These are phyloP conservation scores for Cyberlindnera sargentensis DNA, from an alignment of 805 yeast genomes.

Conservation along the genomic window DNA sequence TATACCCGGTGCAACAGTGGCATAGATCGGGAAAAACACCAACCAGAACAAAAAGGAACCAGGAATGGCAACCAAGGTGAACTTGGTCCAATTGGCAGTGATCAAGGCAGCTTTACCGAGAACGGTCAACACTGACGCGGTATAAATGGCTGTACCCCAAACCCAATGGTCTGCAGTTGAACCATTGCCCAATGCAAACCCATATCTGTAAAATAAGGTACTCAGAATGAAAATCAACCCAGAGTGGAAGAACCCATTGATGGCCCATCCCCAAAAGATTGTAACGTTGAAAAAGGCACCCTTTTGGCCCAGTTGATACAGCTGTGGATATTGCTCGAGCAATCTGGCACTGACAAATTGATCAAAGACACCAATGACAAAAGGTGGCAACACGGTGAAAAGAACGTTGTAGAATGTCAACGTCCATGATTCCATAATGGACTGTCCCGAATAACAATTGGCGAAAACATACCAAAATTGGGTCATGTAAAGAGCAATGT, in stretches of 20 bases:
- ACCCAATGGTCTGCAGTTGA: conserved; percentile 81
- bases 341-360: conserved; percentile 90
- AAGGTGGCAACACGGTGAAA: conserved; percentile 92
- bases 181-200: conserved; percentile 63
- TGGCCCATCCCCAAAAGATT: conserved; percentile 96
- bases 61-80: conserved; percentile 86
- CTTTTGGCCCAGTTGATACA: conserved; percentile 85
- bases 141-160: conserved; percentile 87
- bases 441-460: conserved; percentile 92
- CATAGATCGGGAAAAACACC: conserved; percentile 78
- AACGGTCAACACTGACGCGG: conserved; percentile 82
- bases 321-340: conserved; percentile 84
- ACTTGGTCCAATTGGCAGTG: conserved; percentile 92
- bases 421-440: conserved; percentile 96
- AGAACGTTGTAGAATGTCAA: conserved; percentile 92
- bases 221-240: conserved; percentile 74
- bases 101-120: conserved; percentile 93
- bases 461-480: conserved; percentile 97
- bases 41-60: conserved; percentile 88
- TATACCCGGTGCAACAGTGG: conserved; percentile 75
- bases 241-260: conserved; percentile 93
- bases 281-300: conserved; percentile 84
- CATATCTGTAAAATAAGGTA: conserved; percentile 57
- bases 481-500: conserved; percentile 92
- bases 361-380: conserved; percentile 93